Evolutionary conservation across 2,329 filamentous ascomycete genomes (phyloP).

Genomic region (Cladosporium sp.): DNA sequence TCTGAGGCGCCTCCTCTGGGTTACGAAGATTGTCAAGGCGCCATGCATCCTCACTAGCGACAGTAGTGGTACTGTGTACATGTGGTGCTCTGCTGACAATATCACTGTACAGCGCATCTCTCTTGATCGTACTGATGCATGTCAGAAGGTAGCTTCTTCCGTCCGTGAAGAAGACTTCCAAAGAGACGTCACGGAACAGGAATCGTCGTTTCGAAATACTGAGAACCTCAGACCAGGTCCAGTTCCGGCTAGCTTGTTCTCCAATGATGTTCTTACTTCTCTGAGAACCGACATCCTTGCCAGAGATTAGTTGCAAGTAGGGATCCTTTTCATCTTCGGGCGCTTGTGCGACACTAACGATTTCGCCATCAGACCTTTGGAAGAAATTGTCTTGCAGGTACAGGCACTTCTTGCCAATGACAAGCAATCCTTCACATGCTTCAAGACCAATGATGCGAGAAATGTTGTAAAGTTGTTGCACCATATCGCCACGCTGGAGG

Average conservation of each 20-base stretch:
- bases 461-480: slow-evolving; percentile 91
- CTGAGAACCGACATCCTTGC: slow-evolving; percentile 61
- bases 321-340: slow-evolving; percentile 88
- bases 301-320: slow-evolving; percentile 89
- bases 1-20: slow-evolving; percentile 58
- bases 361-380: slow-evolving; percentile 89
- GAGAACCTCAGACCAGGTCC: slow-evolving; percentile 91
- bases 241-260: slow-evolving; percentile 81
- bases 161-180: slow-evolving; percentile 98
- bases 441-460: slow-evolving; percentile 92
- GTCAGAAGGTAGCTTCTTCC: slow-evolving; percentile 92
- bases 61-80: slow-evolving; percentile 57
- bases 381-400: slow-evolving; percentile 98
- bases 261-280: slow-evolving; percentile 40
- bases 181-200: slow-evolving; percentile 87
- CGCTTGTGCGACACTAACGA: slow-evolving; percentile 94
- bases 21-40: slow-evolving; percentile 78
- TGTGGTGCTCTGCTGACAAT: slow-evolving; percentile 77
- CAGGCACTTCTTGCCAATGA: slow-evolving; percentile 84
- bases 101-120: slow-evolving; percentile 77
- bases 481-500: slow-evolving; percentile 81
- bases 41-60: slow-evolving; percentile 80
- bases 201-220: slow-evolving; percentile 95
- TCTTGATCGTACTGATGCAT: slow-evolving; percentile 64
- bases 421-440: slow-evolving; percentile 86